Conservation (phyloP, 2,329 filamentous ascomycete species). For the Fusarium staphyleae region DNA sequence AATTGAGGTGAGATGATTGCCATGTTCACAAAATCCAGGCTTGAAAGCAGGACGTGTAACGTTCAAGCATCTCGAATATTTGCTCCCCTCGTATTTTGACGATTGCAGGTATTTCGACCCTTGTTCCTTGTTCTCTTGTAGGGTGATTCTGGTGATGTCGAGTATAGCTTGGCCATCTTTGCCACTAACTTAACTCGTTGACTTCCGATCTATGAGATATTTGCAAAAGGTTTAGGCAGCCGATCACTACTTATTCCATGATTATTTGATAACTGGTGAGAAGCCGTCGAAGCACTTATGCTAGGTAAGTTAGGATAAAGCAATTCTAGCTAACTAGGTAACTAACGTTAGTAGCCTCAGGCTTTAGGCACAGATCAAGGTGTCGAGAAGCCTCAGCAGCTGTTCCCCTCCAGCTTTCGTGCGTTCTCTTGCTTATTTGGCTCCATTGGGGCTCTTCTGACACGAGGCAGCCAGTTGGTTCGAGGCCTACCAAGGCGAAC, state of each 20-base stretch:
- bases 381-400: background rate
- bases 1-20: background rate
- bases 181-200: background rate
- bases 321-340: too few species aligned
- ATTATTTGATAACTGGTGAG: background rate
- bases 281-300: background rate
- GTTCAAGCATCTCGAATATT: too few species aligned
- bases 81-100: background rate
- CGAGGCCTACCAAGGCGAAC: too few species aligned
- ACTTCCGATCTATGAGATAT: too few species aligned
- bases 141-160: background rate
- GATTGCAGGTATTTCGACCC: background rate
- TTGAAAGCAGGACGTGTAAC: too few species aligned
- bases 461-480: too few species aligned
- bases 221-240: too few species aligned
- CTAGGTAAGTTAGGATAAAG: too few species aligned
- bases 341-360: constrained; percentile 18
- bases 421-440: too few species aligned
- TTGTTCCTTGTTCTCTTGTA: too few species aligned
- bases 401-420: too few species aligned
- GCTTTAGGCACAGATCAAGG: constrained; percentile 18
- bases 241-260: background rate
- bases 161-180: background rate
- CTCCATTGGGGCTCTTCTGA: too few species aligned
- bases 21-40: background rate